Base-by-base conservation (phyloP, 2,329 filamentous ascomycete genomes). In the Alternaria dauci region DNA sequence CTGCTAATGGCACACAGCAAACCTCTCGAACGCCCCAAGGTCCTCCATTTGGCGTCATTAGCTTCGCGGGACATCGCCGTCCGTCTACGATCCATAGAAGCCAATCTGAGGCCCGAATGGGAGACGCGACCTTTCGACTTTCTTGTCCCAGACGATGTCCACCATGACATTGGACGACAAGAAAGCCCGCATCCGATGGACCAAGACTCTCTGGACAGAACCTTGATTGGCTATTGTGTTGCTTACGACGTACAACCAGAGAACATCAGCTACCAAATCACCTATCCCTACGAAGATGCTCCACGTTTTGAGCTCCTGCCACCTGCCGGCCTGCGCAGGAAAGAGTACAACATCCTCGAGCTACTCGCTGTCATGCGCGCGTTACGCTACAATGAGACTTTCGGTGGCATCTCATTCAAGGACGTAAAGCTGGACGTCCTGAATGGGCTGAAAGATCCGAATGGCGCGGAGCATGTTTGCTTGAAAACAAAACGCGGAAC, bases 341-440 rank as follows among this genome's bases (percentile, higher is more conserved):
- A 78, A 12, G 83, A 84, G 38, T 92, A 92, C 70, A 84, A 81
- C 2, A 80, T 83, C 5, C 73, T 88, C 25, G 89, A 91, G 71
- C 78, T 91, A n/a, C 82, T 92, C 30, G 88, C 89, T 5, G 84
- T 92, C n/a, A 85, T 91, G 81, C 84, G 89, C 62, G 84, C 89
- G 9, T 76, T 92, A 54, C 85, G 90, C 41, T 92, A 91, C 75
- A 91, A 92, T 70, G 88, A 91, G 69, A 85, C 83, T 1, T 92
- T 91, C 73, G 81, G 81, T 28, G 87, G 87, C 1, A 87, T 92
- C 23, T 91, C 89, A 0, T 91, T 92, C 70, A 84, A 84, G 28
- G 85, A 85, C 39, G 84, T 91, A 47, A 84, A 83, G 63, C 78
- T 92, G n/a, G 88, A 91, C 71, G 78, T 81, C 30, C 76, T 92